Evolutionary conservation across 2,329 filamentous ascomycete species (phyloP).

Genomic region (Alternaria angustiovoidea): DNA sequence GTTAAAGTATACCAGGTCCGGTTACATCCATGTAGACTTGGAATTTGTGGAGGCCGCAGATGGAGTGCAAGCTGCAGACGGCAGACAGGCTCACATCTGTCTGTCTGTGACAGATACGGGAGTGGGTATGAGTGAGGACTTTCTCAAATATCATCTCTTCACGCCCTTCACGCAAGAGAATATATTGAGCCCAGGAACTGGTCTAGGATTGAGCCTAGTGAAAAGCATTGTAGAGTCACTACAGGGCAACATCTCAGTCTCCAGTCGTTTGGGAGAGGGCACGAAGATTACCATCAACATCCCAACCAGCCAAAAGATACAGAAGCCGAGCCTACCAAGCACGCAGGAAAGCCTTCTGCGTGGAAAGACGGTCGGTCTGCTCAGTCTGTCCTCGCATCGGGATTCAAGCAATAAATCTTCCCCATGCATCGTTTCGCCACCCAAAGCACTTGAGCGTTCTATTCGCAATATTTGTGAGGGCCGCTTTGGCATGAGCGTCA

Average conservation of each 20-base stretch:
- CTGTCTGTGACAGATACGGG: conserved; percentile 44
- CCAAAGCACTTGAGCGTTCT: conserved; percentile 4
- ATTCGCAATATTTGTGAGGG: conserved; percentile 14
- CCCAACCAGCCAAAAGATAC: neutral
- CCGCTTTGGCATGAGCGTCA: conserved; percentile 10
- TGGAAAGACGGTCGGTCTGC: conserved; percentile 6
- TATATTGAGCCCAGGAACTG: conserved; percentile 27
- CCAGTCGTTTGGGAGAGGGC: conserved; percentile 18
- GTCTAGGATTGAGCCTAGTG: conserved; percentile 34
- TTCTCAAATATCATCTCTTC: conserved; percentile 27
- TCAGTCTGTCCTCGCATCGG: conserved; percentile 1
- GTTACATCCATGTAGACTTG: conserved; percentile 24
- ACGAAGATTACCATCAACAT: conserved; percentile 18
- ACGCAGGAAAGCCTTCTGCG: neutral
- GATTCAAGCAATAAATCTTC: neutral
- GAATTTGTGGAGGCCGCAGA: conserved; percentile 3
- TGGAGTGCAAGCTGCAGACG: neutral
- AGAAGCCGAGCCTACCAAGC: neutral
- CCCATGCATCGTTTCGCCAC: conserved; percentile 3
- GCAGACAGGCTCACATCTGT: conserved; percentile 18
- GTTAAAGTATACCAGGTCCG: conserved; percentile 30
- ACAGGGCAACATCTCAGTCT: conserved; percentile 29
- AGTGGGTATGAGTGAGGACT: conserved; percentile 34
- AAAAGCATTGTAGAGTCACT: conserved; percentile 29
- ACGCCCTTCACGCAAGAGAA: conserved; percentile 36